phyloP scores from a whole-genome alignment of 2,329 filamentous ascomycete species.

The Fusarium metavorans region DNA sequence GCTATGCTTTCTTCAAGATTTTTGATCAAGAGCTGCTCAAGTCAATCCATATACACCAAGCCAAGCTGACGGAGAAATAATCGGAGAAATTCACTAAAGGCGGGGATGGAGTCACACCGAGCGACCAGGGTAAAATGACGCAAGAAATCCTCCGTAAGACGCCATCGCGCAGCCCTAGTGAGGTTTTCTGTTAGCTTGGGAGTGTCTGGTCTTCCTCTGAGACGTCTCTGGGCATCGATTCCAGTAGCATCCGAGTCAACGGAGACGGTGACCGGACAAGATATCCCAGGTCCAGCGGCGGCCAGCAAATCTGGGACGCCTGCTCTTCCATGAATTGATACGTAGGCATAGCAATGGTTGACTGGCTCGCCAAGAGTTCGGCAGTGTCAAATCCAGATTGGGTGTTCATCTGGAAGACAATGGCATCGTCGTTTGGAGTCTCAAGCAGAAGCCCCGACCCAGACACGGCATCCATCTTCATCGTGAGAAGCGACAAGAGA shows the following conservation, averaged over 20 bases:
- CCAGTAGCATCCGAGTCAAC: slow-evolving; percentile 43
- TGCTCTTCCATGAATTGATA: slow-evolving; percentile 46
- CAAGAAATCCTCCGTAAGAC: slow-evolving; percentile 25
- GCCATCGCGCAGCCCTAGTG: slow-evolving; percentile 22
- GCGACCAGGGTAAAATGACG: slow-evolving; percentile 32
- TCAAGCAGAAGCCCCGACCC: slow-evolving; percentile 30
- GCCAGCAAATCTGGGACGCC: slow-evolving; percentile 42
- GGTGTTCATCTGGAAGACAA: slow-evolving; percentile 22
- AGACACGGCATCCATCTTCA: slow-evolving; percentile 43
- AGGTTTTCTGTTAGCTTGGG: neutral
- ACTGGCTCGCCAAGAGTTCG: slow-evolving; percentile 31
- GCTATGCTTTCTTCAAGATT: neutral
- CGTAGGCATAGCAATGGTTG: slow-evolving; percentile 37
- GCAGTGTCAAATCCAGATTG: slow-evolving; percentile 27
- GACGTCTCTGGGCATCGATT: slow-evolving; percentile 40
- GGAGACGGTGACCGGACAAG: slow-evolving; percentile 43
- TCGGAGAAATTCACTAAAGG: slow-evolving; percentile 24
- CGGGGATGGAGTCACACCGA: slow-evolving; percentile 19
- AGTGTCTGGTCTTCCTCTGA: slow-evolving; percentile 31
- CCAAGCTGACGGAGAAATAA: slow-evolving; percentile 42
- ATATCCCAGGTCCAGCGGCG: slow-evolving; percentile 42
- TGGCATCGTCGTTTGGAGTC: slow-evolving; percentile 11
- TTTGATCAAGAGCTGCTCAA: neutral
- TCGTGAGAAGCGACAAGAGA: slow-evolving; percentile 51
- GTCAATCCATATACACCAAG: neutral